A percentile compares a stretch with the other conserved stretches of the same genome.
Conservation (phyloP, 2,329 filamentous ascomycete species). For the Penicillium glabrum region DNA sequence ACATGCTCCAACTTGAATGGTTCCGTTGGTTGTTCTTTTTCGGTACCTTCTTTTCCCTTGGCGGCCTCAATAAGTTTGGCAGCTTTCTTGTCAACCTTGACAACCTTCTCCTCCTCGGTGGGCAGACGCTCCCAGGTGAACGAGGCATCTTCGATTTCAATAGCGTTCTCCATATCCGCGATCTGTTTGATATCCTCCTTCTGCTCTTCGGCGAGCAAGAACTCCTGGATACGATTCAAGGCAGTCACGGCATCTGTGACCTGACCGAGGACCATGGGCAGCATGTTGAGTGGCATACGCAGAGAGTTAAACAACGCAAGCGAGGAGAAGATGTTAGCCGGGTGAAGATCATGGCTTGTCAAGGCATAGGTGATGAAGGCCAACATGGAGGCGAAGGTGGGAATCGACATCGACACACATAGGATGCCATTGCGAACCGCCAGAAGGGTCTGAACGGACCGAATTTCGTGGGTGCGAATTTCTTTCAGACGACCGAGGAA, state of each 20-base stretch:
- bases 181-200: conserved; percentile 67
- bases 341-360: conserved; percentile 65
- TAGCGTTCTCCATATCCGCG: conserved; percentile 52
- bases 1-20: conserved; percentile 45
- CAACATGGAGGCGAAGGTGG: conserved; percentile 93
- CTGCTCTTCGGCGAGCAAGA: conserved; percentile 81
- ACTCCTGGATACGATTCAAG: conserved; percentile 81
- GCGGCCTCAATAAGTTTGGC: conserved; percentile 1
- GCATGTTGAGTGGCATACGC: conserved; percentile 82
- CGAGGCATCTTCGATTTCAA: conserved; percentile 69
- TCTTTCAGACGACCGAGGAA: conserved; percentile 75
- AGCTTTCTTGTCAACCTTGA: conserved; percentile 55
- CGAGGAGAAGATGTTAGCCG: conserved; percentile 86
- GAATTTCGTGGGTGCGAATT: conserved; percentile 75
- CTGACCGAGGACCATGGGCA: conserved; percentile 85
- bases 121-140: conserved; percentile 63
- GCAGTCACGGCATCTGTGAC: conserved; percentile 88
- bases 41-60: conserved; percentile 15
- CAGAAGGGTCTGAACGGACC: conserved; percentile 78
- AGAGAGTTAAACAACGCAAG: conserved; percentile 91
- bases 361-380: conserved; percentile 79
- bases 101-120: conserved; percentile 12
- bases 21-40: conserved; percentile 24
- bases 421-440: conserved; percentile 83
- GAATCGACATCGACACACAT: conserved; percentile 77